Conservation (phyloP, 2,329 filamentous ascomycete species). For the Trichophyton schoenleinii region DNA sequence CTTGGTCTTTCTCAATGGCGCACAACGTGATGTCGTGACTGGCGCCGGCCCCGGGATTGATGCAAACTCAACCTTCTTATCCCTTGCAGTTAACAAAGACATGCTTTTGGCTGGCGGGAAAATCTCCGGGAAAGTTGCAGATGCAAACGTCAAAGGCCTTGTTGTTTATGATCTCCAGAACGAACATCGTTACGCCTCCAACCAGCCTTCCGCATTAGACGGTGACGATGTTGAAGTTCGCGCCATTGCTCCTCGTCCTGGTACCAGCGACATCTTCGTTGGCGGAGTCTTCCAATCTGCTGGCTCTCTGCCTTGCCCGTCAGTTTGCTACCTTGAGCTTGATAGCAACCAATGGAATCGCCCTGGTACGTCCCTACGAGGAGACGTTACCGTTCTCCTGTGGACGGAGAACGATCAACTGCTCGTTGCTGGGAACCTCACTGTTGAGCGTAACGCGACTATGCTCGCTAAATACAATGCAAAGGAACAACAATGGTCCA, state of each 20-base stretch:
- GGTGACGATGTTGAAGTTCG: slow-evolving; percentile 62
- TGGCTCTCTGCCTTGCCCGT: slow-evolving; percentile 68
- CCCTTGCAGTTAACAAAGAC: slow-evolving; percentile 54
- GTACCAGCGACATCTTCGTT: slow-evolving; percentile 64
- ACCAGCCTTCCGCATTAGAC: slow-evolving; percentile 62
- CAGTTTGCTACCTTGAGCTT: slow-evolving; percentile 67
- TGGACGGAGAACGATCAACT: slow-evolving; percentile 65
- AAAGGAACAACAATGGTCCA: slow-evolving; percentile 53
- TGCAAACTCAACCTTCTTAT: slow-evolving; percentile 59
- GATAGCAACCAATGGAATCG: slow-evolving; percentile 63
- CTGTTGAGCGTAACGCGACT: slow-evolving; percentile 50
- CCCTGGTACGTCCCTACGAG: slow-evolving; percentile 59
- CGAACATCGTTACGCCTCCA: slow-evolving; percentile 44
- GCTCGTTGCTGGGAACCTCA: slow-evolving; percentile 65
- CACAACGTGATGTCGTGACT: slow-evolving; percentile 51
- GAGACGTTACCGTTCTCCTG: slow-evolving; percentile 57
- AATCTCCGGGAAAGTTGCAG: slow-evolving; percentile 57
- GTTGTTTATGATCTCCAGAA: slow-evolving; percentile 64
- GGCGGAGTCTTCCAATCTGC: slow-evolving; percentile 75
- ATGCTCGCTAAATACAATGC: slow-evolving; percentile 63
- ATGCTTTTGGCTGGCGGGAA: slow-evolving; percentile 72
- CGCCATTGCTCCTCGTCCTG: slow-evolving; percentile 59
- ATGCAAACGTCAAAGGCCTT: slow-evolving; percentile 55
- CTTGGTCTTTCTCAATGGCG: slow-evolving; percentile 67
- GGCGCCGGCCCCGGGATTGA: slow-evolving; percentile 53